Evolutionary conservation across 176 grass and related monocot genomes (phyloP).

Genomic region (Phragmites australis): DNA sequence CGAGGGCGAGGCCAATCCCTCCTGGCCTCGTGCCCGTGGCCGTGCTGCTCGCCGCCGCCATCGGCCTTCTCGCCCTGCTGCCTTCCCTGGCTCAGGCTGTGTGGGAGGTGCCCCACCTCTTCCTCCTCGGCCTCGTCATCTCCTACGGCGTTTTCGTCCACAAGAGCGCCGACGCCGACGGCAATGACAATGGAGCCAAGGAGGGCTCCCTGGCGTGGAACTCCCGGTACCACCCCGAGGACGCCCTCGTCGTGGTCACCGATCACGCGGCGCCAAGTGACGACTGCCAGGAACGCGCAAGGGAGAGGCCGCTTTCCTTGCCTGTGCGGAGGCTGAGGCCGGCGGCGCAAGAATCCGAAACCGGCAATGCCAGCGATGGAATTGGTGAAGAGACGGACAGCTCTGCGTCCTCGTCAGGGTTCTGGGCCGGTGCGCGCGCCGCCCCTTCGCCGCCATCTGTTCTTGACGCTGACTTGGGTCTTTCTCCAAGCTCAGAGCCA

Average conservation of each 20-base stretch:
- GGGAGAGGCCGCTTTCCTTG: conserved; percentile 49
- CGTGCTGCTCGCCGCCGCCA: conserved; percentile 48
- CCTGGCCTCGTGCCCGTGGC: conserved; percentile 42
- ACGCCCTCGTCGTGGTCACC: conserved; percentile 56
- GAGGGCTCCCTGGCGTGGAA: conserved; percentile 51
- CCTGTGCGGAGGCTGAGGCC: conserved; percentile 68
- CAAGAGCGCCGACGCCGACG: neutral
- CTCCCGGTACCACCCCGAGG: conserved; percentile 53
- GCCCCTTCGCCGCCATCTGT: conserved; percentile 45
- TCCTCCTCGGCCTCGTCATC: conserved; percentile 70
- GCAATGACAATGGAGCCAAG: neutral
- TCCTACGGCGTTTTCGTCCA: conserved; percentile 66
- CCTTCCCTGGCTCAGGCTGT: conserved; percentile 56
- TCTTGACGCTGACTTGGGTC: conserved; percentile 30
- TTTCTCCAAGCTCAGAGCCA: conserved; percentile 2
- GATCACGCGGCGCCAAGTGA: conserved; percentile 29
- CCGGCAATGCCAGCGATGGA: neutral
- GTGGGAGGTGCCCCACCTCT: conserved; percentile 72
- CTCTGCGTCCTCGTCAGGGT: conserved; percentile 31
- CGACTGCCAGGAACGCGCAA: conserved; percentile 15
- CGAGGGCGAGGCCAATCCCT: neutral
- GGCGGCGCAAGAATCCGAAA: conserved; percentile 11
- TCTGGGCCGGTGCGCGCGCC: conserved; percentile 26
- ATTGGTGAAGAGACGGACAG: conserved; percentile 43
- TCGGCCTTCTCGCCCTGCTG: conserved; percentile 47